Evolutionary conservation across 2,329 filamentous ascomycete species (phyloP), one percentile per base, ranked within the genome.

Genomic region (Phaeosphaeriaceae sp.): DNA sequence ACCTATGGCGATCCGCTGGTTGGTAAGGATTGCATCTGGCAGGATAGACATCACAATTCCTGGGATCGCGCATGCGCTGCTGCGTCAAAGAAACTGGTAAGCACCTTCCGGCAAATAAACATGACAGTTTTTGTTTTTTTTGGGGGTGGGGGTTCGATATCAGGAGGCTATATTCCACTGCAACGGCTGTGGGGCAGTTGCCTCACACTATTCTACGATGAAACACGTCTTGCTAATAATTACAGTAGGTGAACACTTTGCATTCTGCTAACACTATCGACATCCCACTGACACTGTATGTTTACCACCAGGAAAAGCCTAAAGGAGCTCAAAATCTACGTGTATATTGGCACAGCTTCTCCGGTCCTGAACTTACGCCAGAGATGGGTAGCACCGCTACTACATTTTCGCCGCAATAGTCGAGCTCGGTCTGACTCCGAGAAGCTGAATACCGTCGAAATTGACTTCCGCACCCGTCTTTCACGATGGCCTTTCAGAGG

Each of bases 331-430:
- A 48, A 62, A 7, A 36, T 78, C 7, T 67, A 63, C 53, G 41
- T 72, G 1, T 52, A 61, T 15, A 31, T 71, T 36, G 65, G 57
- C n/a, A 61, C 64, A 7, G n/a, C 15, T 6, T 56, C 60, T 7
- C 59, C 70, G 7, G 60, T 57, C 21, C 65, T 76, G 44, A 64
- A 61, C 40, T 56, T 75, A 9, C 57, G 60, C 13, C 57, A 72
- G 56, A 36, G 54, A 10, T 76, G 67, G 63, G 51, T 77, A 9
- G 22, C 51, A 36, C 75, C 75, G 13, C 45, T 77, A 3, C 51
- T 70, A 11, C 64, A 71, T 17, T 76, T 77, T 47, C 69, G 72
- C 6, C 63, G 66, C 1, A 44, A 68, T 20, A 51, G 64, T 7
- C 22, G 24, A 10, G 15, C 51, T 24, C 33, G 2, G 7, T 9